These are phyloP conservation scores for Nigrospora sphaerica DNA, from an alignment of 2,329 filamentous ascomycete genomes.

Conservation along the genomic window DNA sequence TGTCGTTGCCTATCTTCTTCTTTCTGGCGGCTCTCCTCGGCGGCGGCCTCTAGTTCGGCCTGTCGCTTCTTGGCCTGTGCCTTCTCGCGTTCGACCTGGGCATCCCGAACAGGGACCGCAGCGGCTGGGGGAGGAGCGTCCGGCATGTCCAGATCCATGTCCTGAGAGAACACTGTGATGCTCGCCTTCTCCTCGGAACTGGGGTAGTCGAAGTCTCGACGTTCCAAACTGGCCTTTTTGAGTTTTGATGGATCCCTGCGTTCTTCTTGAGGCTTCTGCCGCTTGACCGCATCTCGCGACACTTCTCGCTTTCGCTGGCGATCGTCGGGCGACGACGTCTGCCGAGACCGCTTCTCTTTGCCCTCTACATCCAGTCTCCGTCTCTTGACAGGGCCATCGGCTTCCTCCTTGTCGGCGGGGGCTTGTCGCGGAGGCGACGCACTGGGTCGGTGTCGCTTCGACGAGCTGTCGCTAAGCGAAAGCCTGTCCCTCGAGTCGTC, in stretches of 20 bases:
- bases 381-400: constrained; percentile 45
- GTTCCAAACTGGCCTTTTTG: constrained; percentile 31
- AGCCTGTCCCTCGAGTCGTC: constrained; percentile 53
- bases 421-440: constrained; percentile 50
- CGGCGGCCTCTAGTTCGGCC: constrained; percentile 22
- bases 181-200: constrained; percentile 36
- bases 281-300: constrained; percentile 32
- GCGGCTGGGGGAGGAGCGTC: constrained; percentile 30
- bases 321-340: constrained; percentile 36
- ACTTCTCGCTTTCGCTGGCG: constrained; percentile 33
- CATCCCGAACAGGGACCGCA: constrained; percentile 17
- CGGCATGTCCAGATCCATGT: constrained; percentile 48
- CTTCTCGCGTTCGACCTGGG: constrained; percentile 25
- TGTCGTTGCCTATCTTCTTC: constrained; percentile 22
- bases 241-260: constrained; percentile 26
- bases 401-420: constrained; percentile 44
- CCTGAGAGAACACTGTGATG: constrained; percentile 52
- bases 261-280: constrained; percentile 26
- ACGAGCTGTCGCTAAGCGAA: constrained; percentile 40
- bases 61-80: constrained; percentile 27
- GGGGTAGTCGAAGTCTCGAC: constrained; percentile 33
- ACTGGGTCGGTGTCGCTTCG: constrained; percentile 54
- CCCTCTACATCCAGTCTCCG: constrained; percentile 48
- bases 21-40: constrained; percentile 18
- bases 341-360: constrained; percentile 41